Conservation (phyloP, 352 stramenopile species). For the Phytophthora pisi region DNA sequence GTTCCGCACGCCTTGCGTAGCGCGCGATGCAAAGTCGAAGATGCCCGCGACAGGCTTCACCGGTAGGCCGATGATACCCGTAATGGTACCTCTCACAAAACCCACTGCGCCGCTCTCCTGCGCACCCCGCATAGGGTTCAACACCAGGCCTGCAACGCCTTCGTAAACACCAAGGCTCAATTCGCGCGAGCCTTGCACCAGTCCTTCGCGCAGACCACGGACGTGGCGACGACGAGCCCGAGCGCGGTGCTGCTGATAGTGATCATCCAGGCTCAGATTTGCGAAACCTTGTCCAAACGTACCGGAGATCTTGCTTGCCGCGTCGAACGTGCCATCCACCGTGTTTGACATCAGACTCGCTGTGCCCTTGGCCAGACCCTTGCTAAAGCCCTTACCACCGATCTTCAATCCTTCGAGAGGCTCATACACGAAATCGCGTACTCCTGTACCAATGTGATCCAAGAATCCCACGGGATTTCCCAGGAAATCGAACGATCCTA, state of each 20-base stretch:
- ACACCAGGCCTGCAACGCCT: conserved; percentile 78
- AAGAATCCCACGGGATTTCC: conserved; percentile 90
- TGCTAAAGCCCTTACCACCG: conserved; percentile 86
- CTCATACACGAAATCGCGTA: conserved; percentile 97
- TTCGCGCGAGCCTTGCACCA: conserved; percentile 87
- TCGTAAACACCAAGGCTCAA: conserved; percentile 86
- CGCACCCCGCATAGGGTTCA: conserved; percentile 83
- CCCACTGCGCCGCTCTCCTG: conserved; percentile 82
- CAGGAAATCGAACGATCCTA: conserved; percentile 90
- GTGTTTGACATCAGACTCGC: conserved; percentile 89
- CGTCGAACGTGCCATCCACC: conserved; percentile 87
- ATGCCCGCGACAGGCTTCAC: conserved; percentile 89
- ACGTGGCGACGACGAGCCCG: conserved; percentile 80
- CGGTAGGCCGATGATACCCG: conserved; percentile 84
- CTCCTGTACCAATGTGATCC: conserved; percentile 95
- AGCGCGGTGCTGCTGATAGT: conserved; percentile 87
- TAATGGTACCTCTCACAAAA: conserved; percentile 88
- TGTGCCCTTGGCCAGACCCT: conserved; percentile 86
- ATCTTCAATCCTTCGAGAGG: conserved; percentile 93
- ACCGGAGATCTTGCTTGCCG: conserved; percentile 87
- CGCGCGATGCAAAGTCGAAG: conserved; percentile 90
- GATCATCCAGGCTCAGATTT: conserved; percentile 86
- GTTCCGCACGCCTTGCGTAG: conserved; percentile 86
- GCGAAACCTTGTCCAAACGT: conserved; percentile 89
- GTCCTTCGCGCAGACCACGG: conserved; percentile 74